phyloP scores from a whole-genome alignment of 495 filamentous ascomycete species.

The Aspergillus heteromorphus region DNA sequence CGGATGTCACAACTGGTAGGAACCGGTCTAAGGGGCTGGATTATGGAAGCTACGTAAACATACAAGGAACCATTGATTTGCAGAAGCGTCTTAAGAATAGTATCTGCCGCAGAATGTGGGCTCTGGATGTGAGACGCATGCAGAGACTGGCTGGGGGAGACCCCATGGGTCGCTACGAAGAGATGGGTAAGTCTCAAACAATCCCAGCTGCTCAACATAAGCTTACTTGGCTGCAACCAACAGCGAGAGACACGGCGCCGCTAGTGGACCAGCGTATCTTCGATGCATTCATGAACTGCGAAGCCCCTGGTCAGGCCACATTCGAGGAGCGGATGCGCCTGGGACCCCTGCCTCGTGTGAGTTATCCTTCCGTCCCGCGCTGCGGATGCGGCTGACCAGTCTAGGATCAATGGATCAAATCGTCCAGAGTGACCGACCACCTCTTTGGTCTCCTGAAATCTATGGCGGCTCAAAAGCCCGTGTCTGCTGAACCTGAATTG shows the following conservation, averaged over 20 bases:
- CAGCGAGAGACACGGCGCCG: constrained; percentile 28
- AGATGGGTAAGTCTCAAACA: constrained; percentile 27
- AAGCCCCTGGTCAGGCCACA: constrained; percentile 29
- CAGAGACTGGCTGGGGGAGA: constrained; percentile 40
- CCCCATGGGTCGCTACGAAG: constrained; percentile 28
- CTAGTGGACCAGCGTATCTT: constrained; percentile 31
- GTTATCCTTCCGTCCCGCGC: not conserved
- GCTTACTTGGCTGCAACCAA: constrained; percentile 5
- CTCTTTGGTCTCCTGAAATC: constrained; percentile 31
- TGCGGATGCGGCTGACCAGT: not conserved
- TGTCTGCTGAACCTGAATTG: constrained; percentile 21
- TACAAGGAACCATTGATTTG: constrained; percentile 37
- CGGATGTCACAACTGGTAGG: constrained; percentile 28
- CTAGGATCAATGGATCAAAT: constrained; percentile 37
- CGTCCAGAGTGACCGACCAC: constrained; percentile 30
- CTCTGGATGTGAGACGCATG: constrained; percentile 34
- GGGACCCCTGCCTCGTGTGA: constrained; percentile 38
- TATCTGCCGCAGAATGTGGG: constrained; percentile 38
- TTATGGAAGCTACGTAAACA: constrained; percentile 35
- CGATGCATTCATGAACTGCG: constrained; percentile 43
- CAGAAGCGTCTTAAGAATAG: constrained; percentile 33
- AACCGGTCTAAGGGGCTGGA: constrained; percentile 32
- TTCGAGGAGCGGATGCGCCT: constrained; percentile 39
- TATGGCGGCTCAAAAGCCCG: constrained; percentile 30
- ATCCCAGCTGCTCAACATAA: not conserved